phyloP scores from a whole-genome alignment of 78 protist species.

The Dictyostelium capitatum region DNA sequence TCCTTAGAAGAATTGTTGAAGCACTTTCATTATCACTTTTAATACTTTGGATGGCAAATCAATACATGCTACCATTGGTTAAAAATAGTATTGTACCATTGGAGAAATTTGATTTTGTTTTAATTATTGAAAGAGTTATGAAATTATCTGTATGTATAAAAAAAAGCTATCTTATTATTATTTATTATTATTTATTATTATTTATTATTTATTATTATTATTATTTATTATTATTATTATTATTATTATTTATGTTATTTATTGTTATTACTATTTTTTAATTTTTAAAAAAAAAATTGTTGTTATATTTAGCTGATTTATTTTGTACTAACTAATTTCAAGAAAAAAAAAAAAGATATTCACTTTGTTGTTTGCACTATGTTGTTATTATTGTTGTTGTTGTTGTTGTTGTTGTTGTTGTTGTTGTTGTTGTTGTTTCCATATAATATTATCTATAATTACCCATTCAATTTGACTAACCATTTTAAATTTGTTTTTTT shows the following conservation, averaged over 20 bases:
- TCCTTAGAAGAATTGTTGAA: slow-evolving; percentile 73
- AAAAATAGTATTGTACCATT: slow-evolving; percentile 62
- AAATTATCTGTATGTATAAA: slow-evolving; percentile 61
- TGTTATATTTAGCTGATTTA: background rate
- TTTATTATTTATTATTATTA: slow-evolving; percentile 25
- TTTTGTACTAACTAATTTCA: background rate
- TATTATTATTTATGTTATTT: no score
- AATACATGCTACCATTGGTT: slow-evolving; percentile 75
- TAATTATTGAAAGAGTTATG: slow-evolving; percentile 67
- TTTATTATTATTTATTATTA: background rate
- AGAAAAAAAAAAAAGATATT: background rate
- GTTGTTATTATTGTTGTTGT: no score
- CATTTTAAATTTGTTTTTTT: background rate
- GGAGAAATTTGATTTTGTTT: slow-evolving; percentile 52
- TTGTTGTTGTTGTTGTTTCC: no score
- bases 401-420: no score
- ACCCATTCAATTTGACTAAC: no score
- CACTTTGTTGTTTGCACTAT: background rate
- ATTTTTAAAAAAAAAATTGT: background rate
- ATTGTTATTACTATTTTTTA: no score
- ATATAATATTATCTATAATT: no score
- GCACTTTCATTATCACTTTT: slow-evolving; percentile 31
- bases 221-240: background rate
- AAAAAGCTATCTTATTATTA: background rate
- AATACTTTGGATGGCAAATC: slow-evolving; percentile 64